These are phyloP conservation scores for Phaeotremella skinneri DNA, from an alignment of 768 basidiomycete genomes.

Conservation along the genomic window DNA sequence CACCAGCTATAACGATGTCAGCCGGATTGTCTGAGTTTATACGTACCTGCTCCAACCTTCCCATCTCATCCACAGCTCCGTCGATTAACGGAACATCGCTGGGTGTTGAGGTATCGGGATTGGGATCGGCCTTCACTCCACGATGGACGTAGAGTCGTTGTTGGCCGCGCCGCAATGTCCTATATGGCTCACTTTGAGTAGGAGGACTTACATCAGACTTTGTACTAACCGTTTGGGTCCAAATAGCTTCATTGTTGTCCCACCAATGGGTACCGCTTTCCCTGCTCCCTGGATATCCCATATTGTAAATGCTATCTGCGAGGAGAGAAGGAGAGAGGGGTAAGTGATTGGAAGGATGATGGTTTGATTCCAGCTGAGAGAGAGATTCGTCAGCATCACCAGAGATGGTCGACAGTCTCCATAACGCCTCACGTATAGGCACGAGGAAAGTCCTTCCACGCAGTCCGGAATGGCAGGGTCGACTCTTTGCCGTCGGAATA, in stretches of 20 bases:
- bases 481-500: constrained; percentile 89
- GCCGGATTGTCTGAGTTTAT: constrained; percentile 1
- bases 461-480: constrained; percentile 85
- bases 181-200: constrained; percentile 43
- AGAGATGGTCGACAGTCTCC: neutral
- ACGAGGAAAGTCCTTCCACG: constrained; percentile 87
- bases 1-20: constrained; percentile 54
- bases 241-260: constrained; percentile 84
- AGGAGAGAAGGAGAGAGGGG: constrained; percentile 82
- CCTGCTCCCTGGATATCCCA: constrained; percentile 91
- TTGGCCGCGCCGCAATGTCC: constrained; percentile 86
- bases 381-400: neutral
- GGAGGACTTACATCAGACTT: neutral
- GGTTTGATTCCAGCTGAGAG: constrained; percentile 87
- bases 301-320: constrained; percentile 88
- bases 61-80: constrained; percentile 80
- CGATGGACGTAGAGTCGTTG: constrained; percentile 83
- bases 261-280: constrained; percentile 77
- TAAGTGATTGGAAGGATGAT: constrained; percentile 87
- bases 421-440: constrained; percentile 63
- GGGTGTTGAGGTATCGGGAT: constrained; percentile 74
- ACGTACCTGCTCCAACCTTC: constrained; percentile 79
- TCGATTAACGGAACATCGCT: constrained; percentile 65
- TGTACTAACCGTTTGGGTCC: constrained; percentile 79
- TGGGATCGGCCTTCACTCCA: constrained; percentile 79